Conservation (phyloP, 2,329 filamentous ascomycete genomes). For the Neoascochyta sp. region DNA sequence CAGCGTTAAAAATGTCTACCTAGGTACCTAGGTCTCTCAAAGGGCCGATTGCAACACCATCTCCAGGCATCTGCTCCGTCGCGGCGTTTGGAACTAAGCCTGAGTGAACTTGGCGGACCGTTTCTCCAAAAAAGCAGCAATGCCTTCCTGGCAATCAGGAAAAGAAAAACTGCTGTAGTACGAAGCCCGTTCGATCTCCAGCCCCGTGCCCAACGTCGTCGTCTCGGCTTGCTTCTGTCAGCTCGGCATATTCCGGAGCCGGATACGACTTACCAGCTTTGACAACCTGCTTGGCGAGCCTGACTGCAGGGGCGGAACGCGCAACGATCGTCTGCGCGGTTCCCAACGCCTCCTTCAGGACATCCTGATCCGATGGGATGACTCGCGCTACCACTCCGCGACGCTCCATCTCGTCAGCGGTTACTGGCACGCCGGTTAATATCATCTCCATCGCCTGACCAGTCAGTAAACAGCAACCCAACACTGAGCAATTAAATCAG, state of each 20-base stretch:
- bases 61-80: too few species aligned
- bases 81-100: too few species aligned
- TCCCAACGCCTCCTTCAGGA: conserved; percentile 40
- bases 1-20: too few species aligned
- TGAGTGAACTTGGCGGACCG: conserved; percentile 19
- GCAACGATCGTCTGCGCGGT: conserved; percentile 42
- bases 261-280: conserved; percentile 35
- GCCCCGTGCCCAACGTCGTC: conserved; percentile 41
- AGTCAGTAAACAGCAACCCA: conserved; percentile 9
- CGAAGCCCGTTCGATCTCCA: conserved; percentile 35
- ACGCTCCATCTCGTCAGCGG: conserved; percentile 40
- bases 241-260: conserved; percentile 8
- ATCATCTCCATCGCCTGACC: conserved; percentile 46
- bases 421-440: conserved; percentile 40
- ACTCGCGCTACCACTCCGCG: conserved; percentile 42
- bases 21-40: too few species aligned
- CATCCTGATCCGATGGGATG: conserved; percentile 32
- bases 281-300: conserved; percentile 46
- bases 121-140: conserved; percentile 45
- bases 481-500: conserved; percentile 5
- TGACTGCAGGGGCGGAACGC: conserved; percentile 41
- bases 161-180: conserved; percentile 39
- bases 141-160: conserved; percentile 42
- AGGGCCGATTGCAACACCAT: too few species aligned
- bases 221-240: conserved; percentile 40